A percentile compares a stretch with the other conserved stretches of the same genome.
phyloP scores from a whole-genome alignment of 2,329 filamentous ascomycete species.

The Fusarium nodosum region DNA sequence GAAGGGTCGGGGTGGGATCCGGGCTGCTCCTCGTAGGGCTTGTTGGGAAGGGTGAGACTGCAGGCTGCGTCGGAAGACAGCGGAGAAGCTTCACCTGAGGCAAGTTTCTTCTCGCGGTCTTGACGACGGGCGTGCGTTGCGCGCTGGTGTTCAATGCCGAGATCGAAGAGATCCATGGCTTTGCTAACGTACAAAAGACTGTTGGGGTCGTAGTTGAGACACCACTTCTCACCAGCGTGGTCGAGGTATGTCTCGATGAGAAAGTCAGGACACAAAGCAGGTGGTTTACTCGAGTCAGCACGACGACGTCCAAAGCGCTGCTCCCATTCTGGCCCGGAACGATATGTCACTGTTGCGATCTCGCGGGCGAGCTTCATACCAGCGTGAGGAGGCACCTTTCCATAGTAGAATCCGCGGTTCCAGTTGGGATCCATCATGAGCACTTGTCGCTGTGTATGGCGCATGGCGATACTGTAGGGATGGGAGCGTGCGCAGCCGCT shows the following conservation, averaged over 20 bases:
- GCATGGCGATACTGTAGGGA: conserved; percentile 98
- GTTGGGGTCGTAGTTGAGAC: conserved; percentile 95
- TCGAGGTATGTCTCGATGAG: conserved; percentile 98
- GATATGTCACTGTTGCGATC: conserved; percentile 97
- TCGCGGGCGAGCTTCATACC: conserved; percentile 98
- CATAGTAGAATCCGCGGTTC: conserved; percentile 96
- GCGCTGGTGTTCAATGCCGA: conserved; percentile 78
- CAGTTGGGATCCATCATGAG: conserved; percentile 99
- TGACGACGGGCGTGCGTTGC: conserved; percentile 73
- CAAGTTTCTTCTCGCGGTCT: conserved; percentile 70
- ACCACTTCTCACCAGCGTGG: conserved; percentile 98
- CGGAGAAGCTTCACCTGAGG: conserved; percentile 65
- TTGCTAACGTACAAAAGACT: conserved; percentile 97
- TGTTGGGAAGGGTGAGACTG: conserved; percentile 83
- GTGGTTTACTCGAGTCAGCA: conserved; percentile 87
- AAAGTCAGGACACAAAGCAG: conserved; percentile 96
- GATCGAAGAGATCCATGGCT: conserved; percentile 98
- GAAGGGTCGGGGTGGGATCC: conserved; percentile 58
- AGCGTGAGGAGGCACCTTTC: conserved; percentile 86
- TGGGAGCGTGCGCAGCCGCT: conserved; percentile 95
- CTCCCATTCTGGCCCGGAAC: conserved; percentile 97
- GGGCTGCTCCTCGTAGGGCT: conserved; percentile 88
- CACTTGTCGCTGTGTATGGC: conserved; percentile 96
- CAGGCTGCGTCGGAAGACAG: conserved; percentile 63
- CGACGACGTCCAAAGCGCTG: conserved; percentile 89